Evolutionary conservation across 306 rosid genomes (phyloP), one percentile per base, ranked within the genome.

Genomic region (Acacia acuminata): DNA sequence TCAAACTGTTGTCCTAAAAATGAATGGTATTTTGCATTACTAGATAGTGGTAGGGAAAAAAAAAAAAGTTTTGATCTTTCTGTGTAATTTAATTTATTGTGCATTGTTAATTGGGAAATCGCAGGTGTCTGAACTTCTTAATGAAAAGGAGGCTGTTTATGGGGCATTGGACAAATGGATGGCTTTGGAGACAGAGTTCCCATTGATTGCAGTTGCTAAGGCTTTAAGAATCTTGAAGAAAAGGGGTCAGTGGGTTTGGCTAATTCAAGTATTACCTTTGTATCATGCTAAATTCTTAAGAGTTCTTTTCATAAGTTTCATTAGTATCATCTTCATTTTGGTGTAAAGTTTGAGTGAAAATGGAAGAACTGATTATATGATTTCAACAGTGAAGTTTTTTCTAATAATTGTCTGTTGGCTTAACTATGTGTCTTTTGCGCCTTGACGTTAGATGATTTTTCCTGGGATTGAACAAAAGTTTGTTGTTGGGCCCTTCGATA

Each of bases 181-280:
- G 2, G 98, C 98, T 81, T 94, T 97, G 98, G 99, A 96, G 89
- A 90, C 89, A 24, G 97, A 94, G 87, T 96, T 96, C 81, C 98
- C 99, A 9, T 48, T 94, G 91, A 88, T 96, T 88, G 96, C 98
- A 51, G 94, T 79, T 8, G 86, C 88, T 10, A 94, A 94, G 89
- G 98, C 98, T 84, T 89, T 96, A 85, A 92, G 79, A 80, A 89
- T 94, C 79, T 76, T 94, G 58, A 83, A 90, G 86, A 88, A 82
- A 79, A 89, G 89, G 85, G 71, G 87, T 64, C 97, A 92, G 77
- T 94, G 98, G 98, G 87, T 75, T 78, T 92, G 88, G 30, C 88
- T 90, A 73, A 96, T 92, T 91, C 97, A 92, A 71, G 98, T 96
- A 90, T 25, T 87, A 81, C 50, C 51, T n/a, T 53, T 19, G 44